These are phyloP conservation scores for Aspergillus quadrilineatus DNA, from an alignment of 2,329 filamentous ascomycete genomes.

Conservation along the genomic window DNA sequence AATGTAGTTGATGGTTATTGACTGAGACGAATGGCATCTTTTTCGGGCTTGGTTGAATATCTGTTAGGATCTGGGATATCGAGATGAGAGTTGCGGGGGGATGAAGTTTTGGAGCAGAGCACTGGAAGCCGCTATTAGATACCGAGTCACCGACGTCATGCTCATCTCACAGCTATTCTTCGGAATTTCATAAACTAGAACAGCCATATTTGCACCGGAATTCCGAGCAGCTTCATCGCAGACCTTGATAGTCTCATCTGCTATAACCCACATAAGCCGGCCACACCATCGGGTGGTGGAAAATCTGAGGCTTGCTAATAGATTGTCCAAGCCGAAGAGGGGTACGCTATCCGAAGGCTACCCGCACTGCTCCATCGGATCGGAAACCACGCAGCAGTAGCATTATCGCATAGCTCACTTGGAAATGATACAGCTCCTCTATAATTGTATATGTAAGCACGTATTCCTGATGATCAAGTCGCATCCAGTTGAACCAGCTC, in stretches of 20 bases:
- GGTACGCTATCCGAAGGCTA: constrained; percentile 22
- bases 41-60: background rate
- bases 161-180: background rate
- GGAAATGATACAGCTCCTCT: background rate
- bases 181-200: background rate
- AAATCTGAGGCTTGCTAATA: background rate
- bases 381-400: constrained; percentile 13
- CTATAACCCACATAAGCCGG: background rate
- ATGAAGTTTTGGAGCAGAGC: background rate
- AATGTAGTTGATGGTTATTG: constrained; percentile 37
- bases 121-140: background rate
- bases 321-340: constrained; percentile 20
- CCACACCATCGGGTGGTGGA: constrained; percentile 10
- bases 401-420: background rate
- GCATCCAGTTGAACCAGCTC: constrained; percentile 20
- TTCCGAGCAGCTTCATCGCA: background rate
- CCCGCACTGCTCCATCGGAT: constrained; percentile 25
- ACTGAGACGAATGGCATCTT: constrained; percentile 39
- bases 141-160: background rate
- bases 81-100: constrained; percentile 3
- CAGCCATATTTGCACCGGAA: background rate
- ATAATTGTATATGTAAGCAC: background rate
- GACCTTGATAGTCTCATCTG: background rate
- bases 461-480: constrained; percentile 6
- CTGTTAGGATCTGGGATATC: background rate